Percentiles rank a stretch among this genome's conserved stretches.
phyloP scores from a whole-genome alignment of 2,329 filamentous ascomycete genomes.

The Gremmenia infestans region DNA sequence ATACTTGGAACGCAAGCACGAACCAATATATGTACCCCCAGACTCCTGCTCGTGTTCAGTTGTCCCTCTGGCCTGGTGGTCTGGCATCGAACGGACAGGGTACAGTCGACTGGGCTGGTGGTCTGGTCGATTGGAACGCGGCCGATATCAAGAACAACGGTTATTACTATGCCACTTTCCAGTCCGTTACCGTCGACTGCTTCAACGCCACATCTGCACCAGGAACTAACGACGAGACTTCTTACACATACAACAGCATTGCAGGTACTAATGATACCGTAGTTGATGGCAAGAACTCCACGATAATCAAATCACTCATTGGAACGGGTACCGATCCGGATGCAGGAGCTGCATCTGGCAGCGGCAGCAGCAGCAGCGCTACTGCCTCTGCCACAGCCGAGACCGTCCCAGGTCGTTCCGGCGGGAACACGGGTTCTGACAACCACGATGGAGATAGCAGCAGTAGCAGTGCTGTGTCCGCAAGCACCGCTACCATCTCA shows the following conservation, averaged over 20 bases:
- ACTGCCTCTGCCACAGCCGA: constrained; percentile 30
- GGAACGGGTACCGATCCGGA: constrained; percentile 76
- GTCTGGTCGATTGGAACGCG: constrained; percentile 80
- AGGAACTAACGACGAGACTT: constrained; percentile 63
- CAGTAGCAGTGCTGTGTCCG: constrained; percentile 12
- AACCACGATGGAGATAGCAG: constrained; percentile 26
- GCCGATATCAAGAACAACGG: constrained; percentile 74
- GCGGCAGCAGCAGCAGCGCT: constrained; percentile 16
- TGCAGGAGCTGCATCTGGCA: constrained; percentile 37
- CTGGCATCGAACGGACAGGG: constrained; percentile 72
- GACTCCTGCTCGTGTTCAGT: constrained; percentile 82
- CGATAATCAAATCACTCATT: constrained; percentile 71
- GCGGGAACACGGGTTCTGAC: constrained; percentile 40
- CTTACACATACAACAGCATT: constrained; percentile 69
- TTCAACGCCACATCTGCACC: constrained; percentile 60
- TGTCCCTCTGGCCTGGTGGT: constrained; percentile 95
- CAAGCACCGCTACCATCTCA: constrained; percentile 19
- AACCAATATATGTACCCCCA: constrained; percentile 87
- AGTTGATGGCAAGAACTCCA: constrained; percentile 66
- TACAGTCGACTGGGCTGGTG: constrained; percentile 88
- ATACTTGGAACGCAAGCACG: constrained; percentile 81
- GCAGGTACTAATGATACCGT: constrained; percentile 72
- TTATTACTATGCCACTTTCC: constrained; percentile 83
- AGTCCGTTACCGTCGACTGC: constrained; percentile 78
- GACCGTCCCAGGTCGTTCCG: constrained; percentile 52